Percentiles rank a stretch among this genome's conserved stretches.
phyloP scores from a whole-genome alignment of 2,329 filamentous ascomycete genomes.

The Colletotrichum eleusines region DNA sequence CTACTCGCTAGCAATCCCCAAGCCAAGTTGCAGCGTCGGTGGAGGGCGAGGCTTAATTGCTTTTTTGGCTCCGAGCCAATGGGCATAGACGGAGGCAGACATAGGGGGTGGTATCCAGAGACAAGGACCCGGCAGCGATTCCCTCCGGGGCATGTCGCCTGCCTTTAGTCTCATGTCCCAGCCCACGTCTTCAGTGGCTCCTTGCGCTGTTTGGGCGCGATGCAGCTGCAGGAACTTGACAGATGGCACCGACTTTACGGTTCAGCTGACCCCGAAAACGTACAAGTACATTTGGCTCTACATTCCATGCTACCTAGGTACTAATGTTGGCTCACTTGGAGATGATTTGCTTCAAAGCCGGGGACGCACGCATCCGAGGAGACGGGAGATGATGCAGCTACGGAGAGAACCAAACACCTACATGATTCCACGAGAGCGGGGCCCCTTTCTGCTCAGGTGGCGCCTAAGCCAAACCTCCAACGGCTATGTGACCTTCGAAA shows the following conservation, averaged over 20 bases:
- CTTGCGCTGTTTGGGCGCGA: slow-evolving; percentile 22
- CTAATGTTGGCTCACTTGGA: background rate
- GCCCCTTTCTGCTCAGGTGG: slow-evolving; percentile 20
- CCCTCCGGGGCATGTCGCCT: slow-evolving; percentile 26
- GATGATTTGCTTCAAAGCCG: background rate
- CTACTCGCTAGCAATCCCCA: slow-evolving; percentile 26
- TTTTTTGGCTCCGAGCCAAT: slow-evolving; percentile 39
- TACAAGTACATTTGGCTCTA: slow-evolving; percentile 10
- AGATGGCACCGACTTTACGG: slow-evolving; percentile 22
- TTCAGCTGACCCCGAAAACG: background rate
- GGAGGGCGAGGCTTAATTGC: slow-evolving; percentile 40
- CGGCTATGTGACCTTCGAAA: slow-evolving; percentile 20
- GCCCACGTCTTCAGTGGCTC: slow-evolving; percentile 28
- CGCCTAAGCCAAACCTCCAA: background rate
- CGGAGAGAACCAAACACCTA: background rate
- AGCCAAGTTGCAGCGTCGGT: slow-evolving; percentile 33
- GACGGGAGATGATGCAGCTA: slow-evolving; percentile 3
- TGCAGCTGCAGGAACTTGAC: slow-evolving; percentile 30
- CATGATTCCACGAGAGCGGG: slow-evolving; percentile 12
- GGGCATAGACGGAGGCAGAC: slow-evolving; percentile 8
- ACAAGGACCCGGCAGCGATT: slow-evolving; percentile 24
- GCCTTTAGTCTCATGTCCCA: slow-evolving; percentile 19
- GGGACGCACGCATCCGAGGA: slow-evolving; percentile 3
- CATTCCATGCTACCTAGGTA: background rate
- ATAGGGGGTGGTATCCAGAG: slow-evolving; percentile 33